A percentile compares a stretch with the other conserved stretches of the same genome.
Evolutionary conservation across 2,329 filamentous ascomycete species (phyloP).

Genomic region (Podosphaera xanthii): DNA sequence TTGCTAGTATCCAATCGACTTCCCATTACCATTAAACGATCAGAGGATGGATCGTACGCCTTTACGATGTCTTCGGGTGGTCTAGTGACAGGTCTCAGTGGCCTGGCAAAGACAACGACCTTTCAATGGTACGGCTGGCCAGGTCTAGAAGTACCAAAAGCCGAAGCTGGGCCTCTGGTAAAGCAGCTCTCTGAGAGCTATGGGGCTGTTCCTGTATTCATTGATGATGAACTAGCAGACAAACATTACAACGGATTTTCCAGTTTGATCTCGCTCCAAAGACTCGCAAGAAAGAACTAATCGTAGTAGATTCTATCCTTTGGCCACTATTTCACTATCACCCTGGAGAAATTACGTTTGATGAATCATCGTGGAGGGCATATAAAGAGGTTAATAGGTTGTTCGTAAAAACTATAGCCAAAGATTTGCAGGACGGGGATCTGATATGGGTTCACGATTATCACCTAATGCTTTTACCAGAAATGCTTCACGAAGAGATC

Average conservation of each 20-base stretch:
- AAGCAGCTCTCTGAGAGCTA: conserved; percentile 68
- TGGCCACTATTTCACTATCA: conserved; percentile 99
- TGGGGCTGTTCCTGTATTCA: conserved; percentile 74
- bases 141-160: conserved; percentile 71
- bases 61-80: conserved; percentile 96
- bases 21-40: conserved; percentile 88
- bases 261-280: conserved; percentile 32
- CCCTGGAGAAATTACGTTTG: conserved; percentile 92
- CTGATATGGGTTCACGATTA: conserved; percentile 98
- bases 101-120: conserved; percentile 72
- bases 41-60: conserved; percentile 73
- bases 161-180: conserved; percentile 52
- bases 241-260: conserved; percentile 96
- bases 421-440: conserved; percentile 79
- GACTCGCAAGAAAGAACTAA: not conserved
- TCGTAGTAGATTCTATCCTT: conserved; percentile 59
- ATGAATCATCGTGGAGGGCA: conserved; percentile 81
- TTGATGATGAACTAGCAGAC: conserved; percentile 82
- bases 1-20: conserved; percentile 85
- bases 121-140: conserved; percentile 99
- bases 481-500: conserved; percentile 84
- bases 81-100: conserved; percentile 79
- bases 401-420: conserved; percentile 71
- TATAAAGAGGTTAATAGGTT: conserved; percentile 84
- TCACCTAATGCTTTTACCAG: conserved; percentile 86